phyloP scores from a whole-genome alignment of 352 stramenopile genomes.

The Elongisporangium anandrum region DNA sequence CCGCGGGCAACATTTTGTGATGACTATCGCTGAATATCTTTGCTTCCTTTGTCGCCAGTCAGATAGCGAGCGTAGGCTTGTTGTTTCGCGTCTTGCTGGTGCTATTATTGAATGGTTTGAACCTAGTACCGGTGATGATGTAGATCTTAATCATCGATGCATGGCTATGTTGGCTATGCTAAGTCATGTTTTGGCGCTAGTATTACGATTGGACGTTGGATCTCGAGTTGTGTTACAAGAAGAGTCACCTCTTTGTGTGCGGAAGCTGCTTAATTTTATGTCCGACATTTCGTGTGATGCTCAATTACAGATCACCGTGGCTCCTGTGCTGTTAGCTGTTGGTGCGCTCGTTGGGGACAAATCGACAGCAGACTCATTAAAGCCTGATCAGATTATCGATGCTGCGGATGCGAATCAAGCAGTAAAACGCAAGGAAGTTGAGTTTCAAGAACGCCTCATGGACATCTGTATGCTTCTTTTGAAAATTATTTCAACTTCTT shows the following conservation, averaged over 20 bases:
- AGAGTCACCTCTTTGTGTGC: constrained; percentile 42
- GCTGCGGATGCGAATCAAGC: neutral
- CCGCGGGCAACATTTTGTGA: constrained; percentile 46
- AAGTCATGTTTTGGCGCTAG: constrained; percentile 62
- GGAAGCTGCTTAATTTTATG: constrained; percentile 42
- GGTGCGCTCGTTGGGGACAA: constrained; percentile 37
- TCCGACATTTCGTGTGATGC: constrained; percentile 1
- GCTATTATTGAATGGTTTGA: constrained; percentile 40
- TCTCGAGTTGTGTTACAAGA: constrained; percentile 31
- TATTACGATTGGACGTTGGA: constrained; percentile 55
- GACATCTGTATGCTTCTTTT: constrained; percentile 2
- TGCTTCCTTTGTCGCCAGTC: constrained; percentile 48
- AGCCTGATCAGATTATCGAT: constrained; percentile 29
- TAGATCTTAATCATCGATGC: constrained; percentile 7
- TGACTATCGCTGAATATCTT: constrained; percentile 65
- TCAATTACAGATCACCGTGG: constrained; percentile 29
- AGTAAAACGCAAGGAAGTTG: neutral
- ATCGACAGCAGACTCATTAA: constrained; percentile 10
- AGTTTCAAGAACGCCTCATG: constrained; percentile 16
- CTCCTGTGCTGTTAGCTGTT: constrained; percentile 59
- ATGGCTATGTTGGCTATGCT: constrained; percentile 37
- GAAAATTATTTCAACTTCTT: neutral
- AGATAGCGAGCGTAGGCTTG: constrained; percentile 46
- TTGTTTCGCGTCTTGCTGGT: constrained; percentile 46
- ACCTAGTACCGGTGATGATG: constrained; percentile 2